Evolutionary conservation across 192 early-diverging fungal genomes (phyloP), one percentile per base, ranked within the genome.

Genomic region (Funneliformis geosporum): DNA sequence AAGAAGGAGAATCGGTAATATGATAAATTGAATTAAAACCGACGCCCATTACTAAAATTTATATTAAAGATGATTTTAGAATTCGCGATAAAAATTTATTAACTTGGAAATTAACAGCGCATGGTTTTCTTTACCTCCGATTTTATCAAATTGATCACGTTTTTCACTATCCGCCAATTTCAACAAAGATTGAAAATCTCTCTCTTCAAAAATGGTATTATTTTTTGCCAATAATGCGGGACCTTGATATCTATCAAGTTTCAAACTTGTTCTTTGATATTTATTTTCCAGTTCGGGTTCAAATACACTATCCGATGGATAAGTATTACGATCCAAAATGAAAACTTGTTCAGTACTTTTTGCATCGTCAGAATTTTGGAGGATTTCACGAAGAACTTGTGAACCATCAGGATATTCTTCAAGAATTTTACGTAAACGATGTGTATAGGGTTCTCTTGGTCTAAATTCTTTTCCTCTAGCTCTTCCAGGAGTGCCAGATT

Each of bases 1-100:
- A 80, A 28, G 79, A 82, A 0, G 83, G 80, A 16, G 73, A 71
- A 50, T 85, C 84, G 11, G 83, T 84, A 59, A 83, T 28, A 61
- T 85, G 84, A 33, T 85, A 85, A 44, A 85, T 79, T 38, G 39
- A 12, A 33, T 80, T 10, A 80, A 42, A 47, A 65, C 67, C 70
- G 44, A 65, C 50, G 11, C 33, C 27, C 44, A 75, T 62, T 38
- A 33, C 33, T 33, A 33, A 33, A 33, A 33, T 33, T 33, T 33
- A 33, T 0, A 33, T 33, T 33, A 2, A 33, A 33, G 33, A 33
- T 33, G 33, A 33, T 2, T 2, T 33, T 33, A 33, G 33, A 33
- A 33, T 33, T 33, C 2, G 33, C 33, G 33, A 33, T 33, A 33
- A 33, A 33, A 33, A n/a, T n/a, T 33, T 33, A 0, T 2, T 33